Base-by-base conservation (phyloP, 164 flowering plant species). In the Amborella trichopoda region DNA sequence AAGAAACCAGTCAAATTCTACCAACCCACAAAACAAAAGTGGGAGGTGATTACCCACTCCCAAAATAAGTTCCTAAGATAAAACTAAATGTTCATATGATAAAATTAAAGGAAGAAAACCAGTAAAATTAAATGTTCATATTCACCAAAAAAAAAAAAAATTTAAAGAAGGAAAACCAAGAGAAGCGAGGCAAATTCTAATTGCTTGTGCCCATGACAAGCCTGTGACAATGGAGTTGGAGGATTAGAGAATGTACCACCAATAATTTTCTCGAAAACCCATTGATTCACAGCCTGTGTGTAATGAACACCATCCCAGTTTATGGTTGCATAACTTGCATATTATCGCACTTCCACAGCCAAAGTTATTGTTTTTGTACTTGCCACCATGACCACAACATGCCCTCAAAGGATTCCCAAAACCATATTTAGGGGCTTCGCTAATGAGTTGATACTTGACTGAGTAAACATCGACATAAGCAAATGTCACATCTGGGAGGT, bases 311-410 rank as follows among this genome's bases (percentile, higher is more conserved):
- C 94, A 40, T 86, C 98, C 96, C 98, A 83, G 28, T 43, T 75
- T n/a, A n/a, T n/a, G n/a, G n/a, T n/a, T n/a, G n/a, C n/a, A n/a
- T n/a, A n/a, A n/a, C n/a, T n/a, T n/a, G n/a, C n/a, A n/a, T n/a
- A 0, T 49, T 0, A 50, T 47, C 54, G 46, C 78, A 8, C 53
- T 62, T 32, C 95, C 95, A 49, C 97, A 90, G 0, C 83, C 72
- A 11, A 60, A 2, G 18, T 59, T 9, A 33, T 9, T 36, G 64
- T 89, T 73, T 56, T 83, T 83, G 59, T 79, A 81, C 65, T 73
- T 84, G 40, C 86, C 96, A 27, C 91, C 94, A 50, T 81, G 76
- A 11, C 96, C 94, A 47, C 93, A 81, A 46, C 93, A 88, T 4
- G 81, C 75, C 27, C 39, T 39, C 3, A 81, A 36, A 0, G 93